Conservation (phyloP, 2,329 filamentous ascomycete genomes). For the Fusarium sambucinum region DNA sequence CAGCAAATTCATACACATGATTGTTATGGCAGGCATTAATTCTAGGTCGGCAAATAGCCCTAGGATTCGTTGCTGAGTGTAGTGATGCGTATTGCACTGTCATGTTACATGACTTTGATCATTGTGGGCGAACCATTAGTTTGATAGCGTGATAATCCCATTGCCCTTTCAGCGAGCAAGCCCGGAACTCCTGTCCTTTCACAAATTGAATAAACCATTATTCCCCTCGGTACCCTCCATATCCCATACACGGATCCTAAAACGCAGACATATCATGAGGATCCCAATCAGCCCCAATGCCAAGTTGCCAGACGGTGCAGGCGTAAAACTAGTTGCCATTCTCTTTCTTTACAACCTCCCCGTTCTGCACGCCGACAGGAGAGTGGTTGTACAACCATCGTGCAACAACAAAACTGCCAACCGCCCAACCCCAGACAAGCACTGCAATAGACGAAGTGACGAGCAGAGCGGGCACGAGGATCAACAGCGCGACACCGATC, state of each 20-base stretch:
- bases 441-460: constrained; percentile 72
- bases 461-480: constrained; percentile 77
- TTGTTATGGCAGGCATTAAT: constrained; percentile 8
- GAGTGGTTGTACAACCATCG: constrained; percentile 60
- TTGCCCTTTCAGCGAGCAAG: background rate
- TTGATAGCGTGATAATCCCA: background rate
- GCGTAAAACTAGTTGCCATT: constrained; percentile 28
- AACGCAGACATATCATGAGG: constrained; percentile 28
- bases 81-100: constrained; percentile 13
- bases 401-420: constrained; percentile 67
- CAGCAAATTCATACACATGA: constrained; percentile 5
- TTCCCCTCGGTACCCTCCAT: constrained; percentile 5
- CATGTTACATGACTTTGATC: background rate
- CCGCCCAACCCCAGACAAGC: constrained; percentile 75
- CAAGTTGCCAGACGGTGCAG: constrained; percentile 15
- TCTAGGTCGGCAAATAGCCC: constrained; percentile 1
- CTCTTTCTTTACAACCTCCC: constrained; percentile 45
- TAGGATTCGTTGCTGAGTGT: constrained; percentile 5
- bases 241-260: constrained; percentile 23
- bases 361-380: constrained; percentile 43
- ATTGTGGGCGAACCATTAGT: constrained; percentile 2
- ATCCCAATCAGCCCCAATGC: constrained; percentile 16
- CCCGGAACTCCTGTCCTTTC: constrained; percentile 3
- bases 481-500: constrained; percentile 72
- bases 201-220: background rate